Evolutionary conservation across 345 rosid genomes (phyloP).

Genomic region (Sonneratia caseolaris): DNA sequence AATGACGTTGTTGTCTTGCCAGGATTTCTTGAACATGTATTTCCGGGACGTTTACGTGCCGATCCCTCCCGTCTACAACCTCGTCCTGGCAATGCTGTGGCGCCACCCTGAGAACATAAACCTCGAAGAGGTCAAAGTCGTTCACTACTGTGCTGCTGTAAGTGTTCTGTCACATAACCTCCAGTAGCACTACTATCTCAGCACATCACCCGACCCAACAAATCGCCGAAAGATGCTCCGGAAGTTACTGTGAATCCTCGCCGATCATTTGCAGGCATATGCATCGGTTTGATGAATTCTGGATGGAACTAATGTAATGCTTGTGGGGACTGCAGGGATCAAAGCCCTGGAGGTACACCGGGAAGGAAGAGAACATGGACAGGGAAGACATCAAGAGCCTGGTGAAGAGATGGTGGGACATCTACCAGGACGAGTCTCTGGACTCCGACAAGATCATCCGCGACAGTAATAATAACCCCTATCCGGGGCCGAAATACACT

Average conservation of each 20-base stretch:
- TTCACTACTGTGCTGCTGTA: constrained; percentile 79
- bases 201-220: too few relatives aligned
- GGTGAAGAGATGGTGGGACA: constrained; percentile 72
- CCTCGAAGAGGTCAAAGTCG: constrained; percentile 60
- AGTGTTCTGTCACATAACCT: constrained; percentile 7
- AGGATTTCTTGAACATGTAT: constrained; percentile 80
- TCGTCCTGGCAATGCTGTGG: constrained; percentile 84
- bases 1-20: not conserved
- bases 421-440: constrained; percentile 59
- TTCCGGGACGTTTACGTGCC: constrained; percentile 66
- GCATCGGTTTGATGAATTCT: too few relatives aligned
- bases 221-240: too few relatives aligned
- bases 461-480: not conserved
- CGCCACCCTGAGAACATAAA: constrained; percentile 83
- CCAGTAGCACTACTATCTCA: too few relatives aligned
- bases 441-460: constrained; percentile 19
- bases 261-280: too few relatives aligned
- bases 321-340: constrained; percentile 37
- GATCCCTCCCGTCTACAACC: constrained; percentile 51
- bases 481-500: not conserved
- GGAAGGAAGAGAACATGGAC: constrained; percentile 66
- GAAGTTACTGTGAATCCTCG: too few relatives aligned
- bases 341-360: constrained; percentile 94
- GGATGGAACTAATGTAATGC: too few relatives aligned
- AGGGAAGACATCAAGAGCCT: constrained; percentile 70